A percentile compares a stretch with the other conserved stretches of the same genome.
phyloP scores from a whole-genome alignment of 2,329 filamentous ascomycete species.

The Scedosporium boydii region DNA sequence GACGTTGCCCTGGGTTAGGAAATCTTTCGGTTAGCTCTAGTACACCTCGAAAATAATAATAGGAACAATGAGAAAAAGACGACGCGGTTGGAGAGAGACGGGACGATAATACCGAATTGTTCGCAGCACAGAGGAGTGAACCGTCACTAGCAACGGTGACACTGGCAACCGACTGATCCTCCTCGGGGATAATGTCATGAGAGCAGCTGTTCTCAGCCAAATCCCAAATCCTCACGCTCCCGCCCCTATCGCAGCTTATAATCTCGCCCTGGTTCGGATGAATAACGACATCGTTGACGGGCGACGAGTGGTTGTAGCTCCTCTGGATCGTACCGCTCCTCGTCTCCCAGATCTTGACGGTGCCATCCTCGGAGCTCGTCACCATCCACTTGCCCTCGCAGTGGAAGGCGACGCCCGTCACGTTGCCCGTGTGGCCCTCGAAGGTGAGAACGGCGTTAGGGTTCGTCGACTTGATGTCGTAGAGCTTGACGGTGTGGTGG shows the following conservation, averaged over 20 bases:
- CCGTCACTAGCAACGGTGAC: slow-evolving; percentile 95
- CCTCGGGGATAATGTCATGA: slow-evolving; percentile 91
- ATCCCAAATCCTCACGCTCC: slow-evolving; percentile 93
- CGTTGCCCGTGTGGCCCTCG: slow-evolving; percentile 90
- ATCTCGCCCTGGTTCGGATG: slow-evolving; percentile 98
- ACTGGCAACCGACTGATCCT: slow-evolving; percentile 86
- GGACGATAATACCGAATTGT: slow-evolving; percentile 59
- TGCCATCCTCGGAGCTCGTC: slow-evolving; percentile 91
- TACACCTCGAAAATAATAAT: neutral
- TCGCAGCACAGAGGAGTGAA: slow-evolving; percentile 83
- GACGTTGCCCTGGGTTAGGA: slow-evolving; percentile 64
- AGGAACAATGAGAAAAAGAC: neutral
- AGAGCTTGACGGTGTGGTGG: slow-evolving; percentile 85
- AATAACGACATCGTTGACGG: slow-evolving; percentile 98
- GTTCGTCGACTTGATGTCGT: slow-evolving; percentile 98
- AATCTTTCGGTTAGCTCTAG: neutral
- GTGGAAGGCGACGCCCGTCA: slow-evolving; percentile 95
- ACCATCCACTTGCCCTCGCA: slow-evolving; percentile 99
- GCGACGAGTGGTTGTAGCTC: slow-evolving; percentile 81
- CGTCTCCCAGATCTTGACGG: slow-evolving; percentile 96
- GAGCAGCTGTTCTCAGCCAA: slow-evolving; percentile 94
- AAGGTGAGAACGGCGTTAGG: slow-evolving; percentile 88
- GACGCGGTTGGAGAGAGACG: neutral
- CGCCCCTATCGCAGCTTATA: slow-evolving; percentile 88
- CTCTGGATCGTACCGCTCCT: slow-evolving; percentile 77